Conservation (phyloP, 345 rosid species). For the rapeseed (Brassica napus) region Da-Ae NC_063443.1:17210001-17210500, state of each 20-base stretch:
- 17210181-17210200: background rate
- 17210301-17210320: constrained; percentile 23
- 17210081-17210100: background rate
- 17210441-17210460: constrained; percentile 2
- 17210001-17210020: background rate
- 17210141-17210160: background rate
- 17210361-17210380: background rate
- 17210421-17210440: constrained; percentile 31
- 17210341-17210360: background rate
- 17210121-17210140: background rate
- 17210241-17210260: constrained; percentile 3
- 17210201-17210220: constrained; percentile 16
- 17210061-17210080: background rate
- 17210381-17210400: constrained; percentile 14
- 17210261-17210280: constrained; percentile 17
- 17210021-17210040: background rate
- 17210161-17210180: constrained; percentile 19
- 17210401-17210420: constrained; percentile 30
- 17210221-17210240: background rate
- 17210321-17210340: constrained; percentile 31
- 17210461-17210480: background rate
- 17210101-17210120: background rate
- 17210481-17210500: background rate
- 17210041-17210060: background rate
- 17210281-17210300: constrained; percentile 33